Conservation (phyloP, 805 yeast species). For the Cyberlindnera xishuangbannaensis region DNA sequence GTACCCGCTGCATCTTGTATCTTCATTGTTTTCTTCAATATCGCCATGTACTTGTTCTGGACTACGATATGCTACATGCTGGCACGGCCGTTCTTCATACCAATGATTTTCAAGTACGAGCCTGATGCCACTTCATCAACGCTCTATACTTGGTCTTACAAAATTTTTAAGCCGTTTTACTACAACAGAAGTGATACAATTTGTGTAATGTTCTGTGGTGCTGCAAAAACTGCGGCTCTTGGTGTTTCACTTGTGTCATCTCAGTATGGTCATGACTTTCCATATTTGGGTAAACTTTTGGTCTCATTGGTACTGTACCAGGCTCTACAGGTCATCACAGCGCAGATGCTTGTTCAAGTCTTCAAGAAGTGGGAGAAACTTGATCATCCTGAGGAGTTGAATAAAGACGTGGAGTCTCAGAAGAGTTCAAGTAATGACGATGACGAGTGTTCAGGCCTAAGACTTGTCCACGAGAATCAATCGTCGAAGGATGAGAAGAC, state of each 20-base stretch:
- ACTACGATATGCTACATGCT: constrained; percentile 53
- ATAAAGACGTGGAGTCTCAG: constrained; percentile 18
- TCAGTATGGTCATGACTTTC: constrained; percentile 62
- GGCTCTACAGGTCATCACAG: constrained; percentile 80
- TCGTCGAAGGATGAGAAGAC: not conserved
- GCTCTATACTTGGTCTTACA: constrained; percentile 37
- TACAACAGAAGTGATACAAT: constrained; percentile 69
- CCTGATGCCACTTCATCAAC: constrained; percentile 44
- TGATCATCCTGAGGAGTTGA: constrained; percentile 17
- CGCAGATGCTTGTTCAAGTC: constrained; percentile 60
- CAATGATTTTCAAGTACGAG: constrained; percentile 35
- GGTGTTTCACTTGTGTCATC: constrained; percentile 82
- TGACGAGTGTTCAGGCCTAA: too few species aligned
- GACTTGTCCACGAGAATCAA: too few species aligned
- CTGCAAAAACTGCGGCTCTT: constrained; percentile 89
- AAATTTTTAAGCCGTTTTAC: constrained; percentile 53
- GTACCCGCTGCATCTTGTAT: constrained; percentile 66
- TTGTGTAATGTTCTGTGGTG: constrained; percentile 80
- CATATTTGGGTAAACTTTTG: constrained; percentile 61
- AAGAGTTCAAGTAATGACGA: constrained; percentile 5
- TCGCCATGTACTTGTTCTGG: constrained; percentile 74
- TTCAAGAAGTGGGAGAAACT: constrained; percentile 59
- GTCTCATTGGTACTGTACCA: constrained; percentile 85
- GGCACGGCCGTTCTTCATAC: constrained; percentile 56
- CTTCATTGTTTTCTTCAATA: constrained; percentile 75